These are phyloP conservation scores for Sicyos edulis DNA, from an alignment of 306 rosid species.

Conservation along the genomic window DNA sequence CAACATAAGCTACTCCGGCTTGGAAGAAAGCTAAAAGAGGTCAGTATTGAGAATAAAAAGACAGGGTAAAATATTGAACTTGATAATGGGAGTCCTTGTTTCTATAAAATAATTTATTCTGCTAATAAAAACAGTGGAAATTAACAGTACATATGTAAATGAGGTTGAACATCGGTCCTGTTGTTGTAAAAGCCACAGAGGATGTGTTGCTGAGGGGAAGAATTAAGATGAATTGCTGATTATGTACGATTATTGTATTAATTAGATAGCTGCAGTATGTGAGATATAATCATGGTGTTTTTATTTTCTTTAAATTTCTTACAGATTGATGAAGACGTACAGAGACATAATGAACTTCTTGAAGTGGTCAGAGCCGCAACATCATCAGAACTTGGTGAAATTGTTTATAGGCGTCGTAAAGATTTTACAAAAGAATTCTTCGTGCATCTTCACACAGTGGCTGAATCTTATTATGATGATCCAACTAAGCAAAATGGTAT, in stretches of 20 bases:
- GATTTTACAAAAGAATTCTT: slow-evolving; percentile 92
- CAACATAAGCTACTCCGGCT: slow-evolving; percentile 70
- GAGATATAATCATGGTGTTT: not conserved
- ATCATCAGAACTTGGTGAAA: slow-evolving; percentile 46
- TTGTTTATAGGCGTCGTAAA: slow-evolving; percentile 73
- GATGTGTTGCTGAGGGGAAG: not conserved
- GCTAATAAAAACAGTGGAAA: not conserved
- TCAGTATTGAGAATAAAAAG: slow-evolving; percentile 18
- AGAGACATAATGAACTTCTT: slow-evolving; percentile 74
- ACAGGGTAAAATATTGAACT: not conserved
- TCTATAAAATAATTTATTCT: not conserved
- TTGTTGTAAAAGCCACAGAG: not conserved
- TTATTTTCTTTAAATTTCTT: not conserved
- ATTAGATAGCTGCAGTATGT: not conserved
- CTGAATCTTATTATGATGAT: slow-evolving; percentile 56
- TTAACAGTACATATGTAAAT: not conserved
- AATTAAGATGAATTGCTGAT: not conserved
- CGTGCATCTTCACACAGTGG: slow-evolving; percentile 63
- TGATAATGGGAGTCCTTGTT: not conserved
- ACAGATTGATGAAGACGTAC: slow-evolving; percentile 86
- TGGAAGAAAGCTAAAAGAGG: slow-evolving; percentile 85
- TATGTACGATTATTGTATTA: not conserved
- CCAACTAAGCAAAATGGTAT: slow-evolving; percentile 59
- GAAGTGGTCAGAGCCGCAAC: slow-evolving; percentile 35
- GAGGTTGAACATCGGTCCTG: not conserved